Percentiles rank a stretch among this genome's conserved stretches.
Conservation (phyloP, 2,329 filamentous ascomycete genomes). For the Aspergillus oerlinghausenensis region DNA sequence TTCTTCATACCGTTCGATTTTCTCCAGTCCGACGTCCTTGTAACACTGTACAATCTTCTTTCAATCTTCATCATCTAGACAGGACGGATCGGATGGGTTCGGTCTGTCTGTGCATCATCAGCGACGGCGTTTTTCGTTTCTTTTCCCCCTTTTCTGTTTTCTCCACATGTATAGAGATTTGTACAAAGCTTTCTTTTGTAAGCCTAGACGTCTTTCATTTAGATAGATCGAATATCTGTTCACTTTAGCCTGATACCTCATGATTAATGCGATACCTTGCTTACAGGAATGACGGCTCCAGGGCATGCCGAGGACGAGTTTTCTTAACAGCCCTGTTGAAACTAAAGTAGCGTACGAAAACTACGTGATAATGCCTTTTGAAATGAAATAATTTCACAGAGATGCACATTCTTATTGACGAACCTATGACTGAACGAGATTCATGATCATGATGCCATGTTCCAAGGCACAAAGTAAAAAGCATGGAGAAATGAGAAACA, state of each 20-base stretch:
- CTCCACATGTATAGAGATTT: neutral
- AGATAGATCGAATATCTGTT: neutral
- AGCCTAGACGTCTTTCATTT: neutral
- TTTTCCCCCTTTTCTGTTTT: slow-evolving; percentile 4
- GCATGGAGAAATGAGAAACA: neutral
- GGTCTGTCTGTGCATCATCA: slow-evolving; percentile 26
- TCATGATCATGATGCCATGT: neutral
- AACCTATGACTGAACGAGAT: neutral
- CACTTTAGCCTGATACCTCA: neutral
- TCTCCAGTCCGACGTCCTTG: neutral
- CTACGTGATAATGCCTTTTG: neutral
- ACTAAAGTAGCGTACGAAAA: slow-evolving; percentile 1
- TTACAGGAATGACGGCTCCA: neutral
- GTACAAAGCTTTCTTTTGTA: neutral
- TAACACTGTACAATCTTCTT: neutral
- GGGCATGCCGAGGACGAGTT: slow-evolving; percentile 33
- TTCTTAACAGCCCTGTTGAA: neutral
- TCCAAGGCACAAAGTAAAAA: neutral
- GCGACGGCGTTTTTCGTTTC: slow-evolving; percentile 22
- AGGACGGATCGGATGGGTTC: slow-evolving; percentile 13
- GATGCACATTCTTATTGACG: neutral
- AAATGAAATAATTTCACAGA: neutral
- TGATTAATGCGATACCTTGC: neutral
- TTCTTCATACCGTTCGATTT: neutral
- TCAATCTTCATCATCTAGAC: neutral